These are phyloP conservation scores for Talaromyces atroroseus DNA, from an alignment of 2,329 filamentous ascomycete species.

Conservation along the genomic window DNA sequence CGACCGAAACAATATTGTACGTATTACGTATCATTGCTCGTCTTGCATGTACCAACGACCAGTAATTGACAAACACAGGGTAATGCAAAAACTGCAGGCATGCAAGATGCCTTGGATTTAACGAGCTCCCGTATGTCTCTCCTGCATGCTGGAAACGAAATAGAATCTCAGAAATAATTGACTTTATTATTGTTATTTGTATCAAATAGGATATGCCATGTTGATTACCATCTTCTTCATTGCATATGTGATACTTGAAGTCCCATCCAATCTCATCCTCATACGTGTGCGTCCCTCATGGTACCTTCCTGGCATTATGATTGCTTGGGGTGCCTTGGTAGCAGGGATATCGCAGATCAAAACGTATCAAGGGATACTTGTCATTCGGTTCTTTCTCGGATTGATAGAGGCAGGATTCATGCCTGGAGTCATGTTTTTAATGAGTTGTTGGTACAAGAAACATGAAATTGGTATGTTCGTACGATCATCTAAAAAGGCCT, in stretches of 20 bases:
- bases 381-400: slow-evolving; percentile 33
- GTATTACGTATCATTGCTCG: not conserved
- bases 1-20: not conserved
- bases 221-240: not conserved
- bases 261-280: not conserved
- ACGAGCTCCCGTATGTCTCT: not conserved
- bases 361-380: not conserved
- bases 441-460: slow-evolving; percentile 63
- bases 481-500: no score
- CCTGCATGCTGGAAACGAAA: not conserved
- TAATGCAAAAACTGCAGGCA: not conserved
- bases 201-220: not conserved
- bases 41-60: no score
- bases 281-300: not conserved
- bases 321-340: not conserved
- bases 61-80: not conserved
- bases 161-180: not conserved
- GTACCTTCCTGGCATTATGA: not conserved
- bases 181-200: no score
- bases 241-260: not conserved
- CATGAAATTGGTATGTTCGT: slow-evolving; percentile 45
- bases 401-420: slow-evolving; percentile 43
- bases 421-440: slow-evolving; percentile 56
- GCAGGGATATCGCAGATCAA: not conserved
- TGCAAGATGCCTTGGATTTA: not conserved